A percentile compares a stretch with the other conserved stretches of the same genome.
Evolutionary conservation across 2,329 filamentous ascomycete species (phyloP).

Genomic region (Penicillium sp.): DNA sequence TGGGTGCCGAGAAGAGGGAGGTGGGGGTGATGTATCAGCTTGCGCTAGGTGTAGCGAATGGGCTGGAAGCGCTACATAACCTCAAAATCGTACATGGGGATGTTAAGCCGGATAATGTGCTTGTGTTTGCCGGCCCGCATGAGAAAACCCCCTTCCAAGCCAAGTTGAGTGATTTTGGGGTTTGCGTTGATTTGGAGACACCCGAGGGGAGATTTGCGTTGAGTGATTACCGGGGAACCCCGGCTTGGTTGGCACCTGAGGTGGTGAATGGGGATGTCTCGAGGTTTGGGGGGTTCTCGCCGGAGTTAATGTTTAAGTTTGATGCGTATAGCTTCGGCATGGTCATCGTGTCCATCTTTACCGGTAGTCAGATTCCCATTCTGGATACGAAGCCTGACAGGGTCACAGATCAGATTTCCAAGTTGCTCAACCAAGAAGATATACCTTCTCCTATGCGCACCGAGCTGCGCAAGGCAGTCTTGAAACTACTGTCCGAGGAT

Average conservation of each 20-base stretch:
- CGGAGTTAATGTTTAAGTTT: slow-evolving; percentile 27
- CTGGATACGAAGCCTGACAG: slow-evolving; percentile 12
- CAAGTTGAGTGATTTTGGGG: slow-evolving; percentile 32
- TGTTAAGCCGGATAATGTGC: slow-evolving; percentile 32
- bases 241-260: slow-evolving; percentile 27
- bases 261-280: slow-evolving; percentile 9
- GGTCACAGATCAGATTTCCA: slow-evolving; percentile 12
- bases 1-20: slow-evolving; percentile 11
- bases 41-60: slow-evolving; percentile 24
- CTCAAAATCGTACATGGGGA: slow-evolving; percentile 30
- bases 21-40: slow-evolving; percentile 25
- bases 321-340: slow-evolving; percentile 30
- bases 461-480: slow-evolving; percentile 19
- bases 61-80: slow-evolving; percentile 26
- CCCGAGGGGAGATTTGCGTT: slow-evolving; percentile 17
- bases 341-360: slow-evolving; percentile 25
- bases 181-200: slow-evolving; percentile 29
- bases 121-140: slow-evolving; percentile 22
- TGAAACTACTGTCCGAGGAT: slow-evolving; percentile 23
- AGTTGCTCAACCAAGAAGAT: slow-evolving; percentile 15
- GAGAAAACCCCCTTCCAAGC: slow-evolving; percentile 25
- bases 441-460: slow-evolving; percentile 20
- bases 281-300: slow-evolving; percentile 15
- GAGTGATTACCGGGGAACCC: slow-evolving; percentile 27
- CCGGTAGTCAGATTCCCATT: slow-evolving; percentile 12